Evolutionary conservation across 108 stramenopile species (phyloP), one percentile per base, ranked within the genome.

Genomic region (Schizochytrium sp.): DNA sequence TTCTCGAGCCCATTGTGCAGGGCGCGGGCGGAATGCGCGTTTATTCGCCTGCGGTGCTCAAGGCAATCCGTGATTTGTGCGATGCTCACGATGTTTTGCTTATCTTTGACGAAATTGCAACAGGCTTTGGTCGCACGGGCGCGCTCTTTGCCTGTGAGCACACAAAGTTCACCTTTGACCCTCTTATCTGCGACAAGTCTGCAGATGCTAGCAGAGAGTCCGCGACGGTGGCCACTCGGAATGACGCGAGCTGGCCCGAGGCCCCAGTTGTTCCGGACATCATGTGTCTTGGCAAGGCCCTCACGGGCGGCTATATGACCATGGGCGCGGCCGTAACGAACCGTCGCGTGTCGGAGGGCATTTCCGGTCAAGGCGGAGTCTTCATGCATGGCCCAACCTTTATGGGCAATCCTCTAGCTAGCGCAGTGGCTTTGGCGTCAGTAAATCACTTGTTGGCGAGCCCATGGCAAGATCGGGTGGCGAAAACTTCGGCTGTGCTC

Each of bases 21-120:
- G 97, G 97, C 44, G 97, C 96, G 41, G 97, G 97, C 10, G 96
- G 97, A 8, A 96, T 97, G 96, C 91, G 93, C 51, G 95, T 96
- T 87, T 96, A 96, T 88, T 92, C 93, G 45, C 95, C 97, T 16
- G 41, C 72, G n/a, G 93, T 94, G 23, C 88, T 97, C 55, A 44
- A 88, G 58, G 51, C 55, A 60, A 88, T 94, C 5, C 89, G 96
- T 72, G 91, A 95, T 43, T 91, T 96, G 59, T 96, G 96, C 83
- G 91, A 95, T 57, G 89, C 92, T 4, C 93, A 95, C 87, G 89
- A 94, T 59, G 91, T 97, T 8, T 87, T 97, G 59, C 91, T 97
- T 71, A 96, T 97, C 72, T 95, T 93, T 72, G 97, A 97, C 87
- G 97, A 97, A 88, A 96, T 96, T 60, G 96, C 96, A 0, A 96